These are phyloP conservation scores for Piloderma croceum DNA, from an alignment of 768 basidiomycete genomes.

Conservation along the genomic window DNA sequence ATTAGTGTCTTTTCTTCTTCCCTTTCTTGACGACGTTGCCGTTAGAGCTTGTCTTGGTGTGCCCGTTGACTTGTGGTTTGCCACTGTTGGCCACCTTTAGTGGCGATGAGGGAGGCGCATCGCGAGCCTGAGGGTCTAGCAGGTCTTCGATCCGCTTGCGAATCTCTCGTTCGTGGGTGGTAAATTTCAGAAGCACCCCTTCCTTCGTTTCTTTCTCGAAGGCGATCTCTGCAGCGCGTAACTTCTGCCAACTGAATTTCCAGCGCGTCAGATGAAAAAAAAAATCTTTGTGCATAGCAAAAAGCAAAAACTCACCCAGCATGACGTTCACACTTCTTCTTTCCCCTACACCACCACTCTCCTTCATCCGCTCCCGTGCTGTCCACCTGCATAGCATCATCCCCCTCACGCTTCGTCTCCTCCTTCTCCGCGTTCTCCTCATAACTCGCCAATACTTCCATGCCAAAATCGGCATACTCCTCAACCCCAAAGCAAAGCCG, in stretches of 20 bases:
- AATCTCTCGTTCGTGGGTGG: constrained; percentile 71
- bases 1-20: constrained; percentile 48
- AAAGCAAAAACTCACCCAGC: constrained; percentile 46
- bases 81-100: constrained; percentile 31
- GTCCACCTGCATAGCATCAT: constrained; percentile 37
- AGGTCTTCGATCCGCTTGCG: constrained; percentile 75
- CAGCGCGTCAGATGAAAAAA: constrained; percentile 1
- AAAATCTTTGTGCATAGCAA: background rate
- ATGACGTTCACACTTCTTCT: constrained; percentile 74
- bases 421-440: constrained; percentile 41
- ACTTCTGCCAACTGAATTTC: constrained; percentile 68
- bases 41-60: constrained; percentile 36
- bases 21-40: constrained; percentile 42
- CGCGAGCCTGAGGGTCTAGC: constrained; percentile 42
- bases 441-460: constrained; percentile 65
- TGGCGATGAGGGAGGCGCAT: constrained; percentile 27
- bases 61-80: constrained; percentile 42
- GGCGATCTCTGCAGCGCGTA: constrained; percentile 64
- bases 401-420: constrained; percentile 35
- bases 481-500: constrained; percentile 79
- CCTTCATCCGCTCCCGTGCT: constrained; percentile 24
- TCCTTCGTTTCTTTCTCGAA: constrained; percentile 77
- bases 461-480: constrained; percentile 67
- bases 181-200: constrained; percentile 58
- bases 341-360: constrained; percentile 79